Conservation (phyloP, 139 green algal genomes). For the Auxenochlorella protothecoides region DNA sequence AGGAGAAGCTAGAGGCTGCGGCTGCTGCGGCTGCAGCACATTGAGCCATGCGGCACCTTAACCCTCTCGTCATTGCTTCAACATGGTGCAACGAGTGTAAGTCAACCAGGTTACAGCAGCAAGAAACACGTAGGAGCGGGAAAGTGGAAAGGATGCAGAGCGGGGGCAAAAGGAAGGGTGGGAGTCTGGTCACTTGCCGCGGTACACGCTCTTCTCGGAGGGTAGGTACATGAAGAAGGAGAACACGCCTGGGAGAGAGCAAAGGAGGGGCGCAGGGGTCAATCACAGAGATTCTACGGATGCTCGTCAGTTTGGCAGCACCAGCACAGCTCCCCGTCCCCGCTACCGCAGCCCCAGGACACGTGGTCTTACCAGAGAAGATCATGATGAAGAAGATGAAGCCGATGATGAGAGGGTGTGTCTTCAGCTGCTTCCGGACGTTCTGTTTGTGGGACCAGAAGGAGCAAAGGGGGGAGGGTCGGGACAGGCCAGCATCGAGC, state of each 20-base stretch:
- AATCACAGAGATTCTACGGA: background rate
- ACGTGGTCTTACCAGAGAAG: conserved; percentile 14
- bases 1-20: background rate
- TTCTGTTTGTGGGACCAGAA: background rate
- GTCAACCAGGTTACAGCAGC: background rate
- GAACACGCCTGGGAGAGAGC: conserved; percentile 12
- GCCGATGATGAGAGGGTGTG: conserved; percentile 15
- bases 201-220: background rate
- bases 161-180: no score
- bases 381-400: conserved; percentile 29
- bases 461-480: no score
- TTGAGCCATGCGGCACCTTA: no score
- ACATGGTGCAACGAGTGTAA: no score
- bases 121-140: no score
- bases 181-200: no score
- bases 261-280: background rate
- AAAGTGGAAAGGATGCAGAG: no score
- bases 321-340: background rate
- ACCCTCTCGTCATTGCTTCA: no score
- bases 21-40: no score
- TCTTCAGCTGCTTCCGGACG: conserved; percentile 19
- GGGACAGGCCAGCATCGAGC: no score
- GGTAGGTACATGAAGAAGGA: conserved; percentile 24
- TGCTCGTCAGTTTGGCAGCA: background rate
- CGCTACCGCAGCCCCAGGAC: background rate